A percentile compares a stretch with the other conserved stretches of the same genome.
phyloP scores from a whole-genome alignment of 192 early-diverging fungal genomes.

The Backusella circina region DNA sequence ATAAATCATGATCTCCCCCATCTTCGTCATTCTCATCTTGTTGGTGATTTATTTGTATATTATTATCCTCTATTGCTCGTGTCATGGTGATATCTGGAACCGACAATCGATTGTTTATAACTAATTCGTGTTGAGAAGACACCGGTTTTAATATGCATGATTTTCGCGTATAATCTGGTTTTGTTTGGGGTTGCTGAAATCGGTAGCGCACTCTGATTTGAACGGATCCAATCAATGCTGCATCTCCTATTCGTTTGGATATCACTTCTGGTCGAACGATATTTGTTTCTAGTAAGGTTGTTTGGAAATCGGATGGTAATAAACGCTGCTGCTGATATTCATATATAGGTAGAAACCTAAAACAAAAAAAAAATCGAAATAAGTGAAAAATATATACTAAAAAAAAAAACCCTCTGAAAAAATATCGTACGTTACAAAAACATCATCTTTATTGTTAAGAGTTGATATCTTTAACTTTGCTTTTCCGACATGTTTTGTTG shows the following conservation, averaged over 20 bases:
- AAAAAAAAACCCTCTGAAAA: background rate
- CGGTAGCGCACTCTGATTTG: background rate
- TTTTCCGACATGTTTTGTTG: constrained; percentile 27
- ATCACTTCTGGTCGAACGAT: background rate
- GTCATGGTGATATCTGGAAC: background rate
- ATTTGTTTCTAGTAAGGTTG: background rate
- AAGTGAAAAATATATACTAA: background rate
- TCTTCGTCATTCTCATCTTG: background rate
- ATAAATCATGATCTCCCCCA: background rate
- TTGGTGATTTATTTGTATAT: background rate
- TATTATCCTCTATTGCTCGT: background rate
- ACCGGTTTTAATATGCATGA: background rate
- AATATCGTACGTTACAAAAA: constrained; percentile 30
- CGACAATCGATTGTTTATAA: background rate
- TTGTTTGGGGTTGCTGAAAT: background rate
- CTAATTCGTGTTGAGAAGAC: background rate
- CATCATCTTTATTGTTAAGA: constrained; percentile 17
- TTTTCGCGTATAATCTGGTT: background rate
- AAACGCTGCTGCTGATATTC: constrained; percentile 20
- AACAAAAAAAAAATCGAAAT: background rate
- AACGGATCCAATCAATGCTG: background rate
- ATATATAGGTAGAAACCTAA: constrained; percentile 31
- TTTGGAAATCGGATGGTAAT: background rate
- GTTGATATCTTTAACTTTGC: constrained; percentile 28
- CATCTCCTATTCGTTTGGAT: background rate